Conservation (phyloP, 495 filamentous ascomycete species). For the Podospora sp. region DNA sequence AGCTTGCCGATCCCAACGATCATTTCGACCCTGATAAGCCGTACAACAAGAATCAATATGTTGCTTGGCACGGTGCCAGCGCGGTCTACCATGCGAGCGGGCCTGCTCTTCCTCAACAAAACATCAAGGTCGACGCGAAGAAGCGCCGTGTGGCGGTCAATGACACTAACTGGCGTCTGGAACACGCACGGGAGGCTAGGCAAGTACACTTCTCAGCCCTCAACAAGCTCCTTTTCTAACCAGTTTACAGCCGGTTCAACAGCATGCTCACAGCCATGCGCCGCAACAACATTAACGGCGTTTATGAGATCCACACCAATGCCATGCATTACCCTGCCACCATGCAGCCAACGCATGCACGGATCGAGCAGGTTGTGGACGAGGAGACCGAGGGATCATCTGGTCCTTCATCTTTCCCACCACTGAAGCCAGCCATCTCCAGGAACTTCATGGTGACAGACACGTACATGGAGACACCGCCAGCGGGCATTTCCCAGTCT, state of each 20-base stretch:
- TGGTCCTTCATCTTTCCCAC: conserved; percentile 57
- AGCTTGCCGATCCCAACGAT: conserved; percentile 86
- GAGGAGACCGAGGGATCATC: conserved; percentile 27
- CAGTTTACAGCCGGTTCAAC: conserved; percentile 74
- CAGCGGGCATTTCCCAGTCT: conserved; percentile 39
- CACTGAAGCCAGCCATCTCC: conserved; percentile 64
- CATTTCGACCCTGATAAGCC: conserved; percentile 68
- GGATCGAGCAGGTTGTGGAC: conserved; percentile 67
- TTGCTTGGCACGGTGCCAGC: conserved; percentile 97
- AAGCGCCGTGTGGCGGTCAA: conserved; percentile 88
- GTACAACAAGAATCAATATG: conserved; percentile 95
- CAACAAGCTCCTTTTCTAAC: conserved; percentile 18
- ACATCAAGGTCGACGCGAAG: conserved; percentile 71
- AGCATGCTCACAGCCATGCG: conserved; percentile 63
- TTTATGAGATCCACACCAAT: conserved; percentile 95
- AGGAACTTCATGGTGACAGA: conserved; percentile 79
- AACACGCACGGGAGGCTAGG: conserved; percentile 90
- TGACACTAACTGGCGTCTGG: conserved; percentile 95
- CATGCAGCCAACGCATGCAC: conserved; percentile 87
- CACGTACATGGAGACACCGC: conserved; percentile 64
- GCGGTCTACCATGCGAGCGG: conserved; percentile 86
- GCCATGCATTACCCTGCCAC: conserved; percentile 79
- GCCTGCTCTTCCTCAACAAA: conserved; percentile 74
- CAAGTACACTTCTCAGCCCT: conserved; percentile 43
- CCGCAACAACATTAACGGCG: conserved; percentile 67